These are phyloP conservation scores for Phylloporus sp. DNA, from an alignment of 768 basidiomycete species.

Conservation along the genomic window DNA sequence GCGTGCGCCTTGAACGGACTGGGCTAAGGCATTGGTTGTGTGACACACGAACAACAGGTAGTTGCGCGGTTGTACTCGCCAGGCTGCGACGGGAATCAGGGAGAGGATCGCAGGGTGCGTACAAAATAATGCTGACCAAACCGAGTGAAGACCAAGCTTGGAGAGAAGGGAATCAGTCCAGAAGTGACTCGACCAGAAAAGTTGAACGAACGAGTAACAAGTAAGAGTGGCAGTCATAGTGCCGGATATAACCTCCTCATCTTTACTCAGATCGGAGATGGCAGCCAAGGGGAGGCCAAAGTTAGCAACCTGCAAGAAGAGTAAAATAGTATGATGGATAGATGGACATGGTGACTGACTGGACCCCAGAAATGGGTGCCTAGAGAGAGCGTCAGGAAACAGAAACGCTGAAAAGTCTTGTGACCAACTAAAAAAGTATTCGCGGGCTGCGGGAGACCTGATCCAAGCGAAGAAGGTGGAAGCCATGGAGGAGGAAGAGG, in stretches of 20 bases:
- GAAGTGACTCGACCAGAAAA: constrained; percentile 8
- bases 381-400: constrained; percentile 34
- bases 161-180: constrained; percentile 4
- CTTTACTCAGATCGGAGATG: constrained; percentile 83
- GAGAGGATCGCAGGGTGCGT: not conserved
- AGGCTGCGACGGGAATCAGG: constrained; percentile 50
- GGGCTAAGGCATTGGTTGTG: constrained; percentile 84
- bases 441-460: constrained; percentile 84
- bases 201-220: constrained; percentile 79
- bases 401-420: not conserved
- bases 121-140: constrained; percentile 53
- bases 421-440: constrained; percentile 90
- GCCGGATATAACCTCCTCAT: constrained; percentile 96
- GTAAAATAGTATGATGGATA: constrained; percentile 3
- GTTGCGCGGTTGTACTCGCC: constrained; percentile 94
- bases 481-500: constrained; percentile 50
- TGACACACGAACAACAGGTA: constrained; percentile 96
- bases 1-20: constrained; percentile 76
- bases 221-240: constrained; percentile 92
- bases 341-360: constrained; percentile 46
- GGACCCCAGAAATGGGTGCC: constrained; percentile 99
- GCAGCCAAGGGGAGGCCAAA: constrained; percentile 98
- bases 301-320: constrained; percentile 75
- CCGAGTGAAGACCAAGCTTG: constrained; percentile 85
- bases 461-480: constrained; percentile 87